A percentile compares a stretch with the other conserved stretches of the same genome.
These are phyloP conservation scores for Ogataea pini DNA, from an alignment of 805 yeast species.

Conservation along the genomic window DNA sequence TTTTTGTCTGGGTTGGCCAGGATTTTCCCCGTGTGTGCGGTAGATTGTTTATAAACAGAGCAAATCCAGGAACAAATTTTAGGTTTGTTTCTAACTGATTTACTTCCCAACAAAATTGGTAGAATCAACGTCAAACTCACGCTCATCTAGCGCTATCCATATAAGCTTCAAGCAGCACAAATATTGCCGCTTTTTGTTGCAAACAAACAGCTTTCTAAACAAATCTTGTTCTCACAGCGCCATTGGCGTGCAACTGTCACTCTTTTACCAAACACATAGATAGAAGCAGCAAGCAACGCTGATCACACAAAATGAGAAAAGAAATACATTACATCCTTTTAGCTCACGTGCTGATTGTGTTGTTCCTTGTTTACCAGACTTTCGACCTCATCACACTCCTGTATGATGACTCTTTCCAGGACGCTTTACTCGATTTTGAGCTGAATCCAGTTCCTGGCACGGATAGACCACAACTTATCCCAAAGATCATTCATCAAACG, in stretches of 20 bases:
- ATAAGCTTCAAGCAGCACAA: neutral
- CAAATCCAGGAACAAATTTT: conserved; percentile 1
- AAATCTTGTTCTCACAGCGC: neutral
- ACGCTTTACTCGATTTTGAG: conserved; percentile 64
- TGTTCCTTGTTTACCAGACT: conserved; percentile 59
- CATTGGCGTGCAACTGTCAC: conserved; percentile 5
- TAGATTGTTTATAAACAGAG: conserved; percentile 7
- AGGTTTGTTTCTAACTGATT: too few relatives aligned
- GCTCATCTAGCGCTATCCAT: neutral
- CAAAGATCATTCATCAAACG: conserved; percentile 91
- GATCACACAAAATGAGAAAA: conserved; percentile 52
- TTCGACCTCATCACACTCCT: conserved; percentile 73
- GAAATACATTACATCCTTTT: conserved; percentile 63
- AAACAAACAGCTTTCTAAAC: neutral
- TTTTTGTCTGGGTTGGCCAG: conserved; percentile 2
- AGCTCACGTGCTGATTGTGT: conserved; percentile 56
- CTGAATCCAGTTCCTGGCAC: conserved; percentile 50
- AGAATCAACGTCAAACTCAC: too few relatives aligned
- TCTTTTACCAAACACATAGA: neutral
- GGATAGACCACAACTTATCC: conserved; percentile 61
- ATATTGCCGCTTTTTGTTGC: neutral
- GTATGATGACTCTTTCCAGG: conserved; percentile 68
- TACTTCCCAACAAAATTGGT: too few relatives aligned
- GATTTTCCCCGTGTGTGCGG: conserved; percentile 8
- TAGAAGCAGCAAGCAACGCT: neutral